Evolutionary conservation across 2,329 filamentous ascomycete genomes (phyloP).

Genomic region (Beauveria sp.): DNA sequence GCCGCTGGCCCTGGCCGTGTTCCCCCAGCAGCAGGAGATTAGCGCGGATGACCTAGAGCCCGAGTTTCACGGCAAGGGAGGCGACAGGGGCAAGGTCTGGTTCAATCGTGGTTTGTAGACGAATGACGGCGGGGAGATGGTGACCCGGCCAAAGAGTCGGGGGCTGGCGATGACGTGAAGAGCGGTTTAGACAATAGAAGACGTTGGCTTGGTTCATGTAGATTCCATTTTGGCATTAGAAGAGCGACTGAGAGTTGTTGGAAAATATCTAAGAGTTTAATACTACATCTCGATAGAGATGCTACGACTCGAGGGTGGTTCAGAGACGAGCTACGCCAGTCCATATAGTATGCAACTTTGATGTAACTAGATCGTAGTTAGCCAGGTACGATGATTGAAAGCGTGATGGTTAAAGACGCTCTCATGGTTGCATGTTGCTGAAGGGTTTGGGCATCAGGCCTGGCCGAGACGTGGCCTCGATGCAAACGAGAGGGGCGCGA

Average conservation of each 20-base stretch:
- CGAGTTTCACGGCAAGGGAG: slow-evolving; percentile 78
- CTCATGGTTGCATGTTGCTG: background rate
- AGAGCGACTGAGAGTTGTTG: background rate
- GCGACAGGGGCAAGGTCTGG: slow-evolving; percentile 75
- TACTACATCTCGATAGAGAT: background rate
- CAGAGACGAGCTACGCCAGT: too few relatives aligned
- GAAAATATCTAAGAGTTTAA: background rate
- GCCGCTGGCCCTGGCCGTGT: slow-evolving; percentile 81
- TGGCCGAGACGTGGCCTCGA: background rate
- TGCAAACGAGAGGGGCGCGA: background rate
- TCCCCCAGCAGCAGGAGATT: slow-evolving; percentile 84
- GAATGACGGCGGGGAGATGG: too few relatives aligned
- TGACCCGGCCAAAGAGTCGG: background rate
- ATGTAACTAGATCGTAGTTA: too few relatives aligned
- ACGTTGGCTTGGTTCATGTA: background rate
- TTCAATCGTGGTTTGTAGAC: slow-evolving; percentile 87
- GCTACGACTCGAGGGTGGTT: background rate
- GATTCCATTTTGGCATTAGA: background rate
- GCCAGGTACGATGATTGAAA: too few relatives aligned
- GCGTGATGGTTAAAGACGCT: background rate
- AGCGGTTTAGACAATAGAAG: background rate
- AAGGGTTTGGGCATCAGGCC: background rate
- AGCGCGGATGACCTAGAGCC: slow-evolving; percentile 68
- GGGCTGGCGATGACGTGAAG: background rate
- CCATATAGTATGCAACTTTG: background rate